Evolutionary conservation across 2,329 filamentous ascomycete genomes (phyloP).

Genomic region (Ascochyta clinopodiicola): DNA sequence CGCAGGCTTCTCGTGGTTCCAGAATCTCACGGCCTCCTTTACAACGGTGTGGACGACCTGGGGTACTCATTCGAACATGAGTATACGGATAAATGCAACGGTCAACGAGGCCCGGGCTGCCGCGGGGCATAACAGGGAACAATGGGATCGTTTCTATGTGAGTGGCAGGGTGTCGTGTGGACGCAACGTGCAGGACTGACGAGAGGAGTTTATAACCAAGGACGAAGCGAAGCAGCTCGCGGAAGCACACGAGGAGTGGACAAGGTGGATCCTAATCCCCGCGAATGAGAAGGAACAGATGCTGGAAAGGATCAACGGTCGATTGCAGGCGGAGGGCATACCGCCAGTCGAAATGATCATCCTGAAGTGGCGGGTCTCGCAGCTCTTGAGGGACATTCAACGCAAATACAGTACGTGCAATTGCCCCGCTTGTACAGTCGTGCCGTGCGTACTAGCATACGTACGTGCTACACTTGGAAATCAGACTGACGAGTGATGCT

Average conservation of each 20-base stretch:
- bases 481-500: constrained; percentile 40
- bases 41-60: constrained; percentile 29
- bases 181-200: constrained; percentile 31
- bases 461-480: constrained; percentile 28
- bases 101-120: constrained; percentile 45
- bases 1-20: constrained; percentile 41
- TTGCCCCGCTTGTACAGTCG: constrained; percentile 27
- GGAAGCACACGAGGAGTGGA: constrained; percentile 47
- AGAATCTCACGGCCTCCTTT: constrained; percentile 36
- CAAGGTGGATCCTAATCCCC: constrained; percentile 47
- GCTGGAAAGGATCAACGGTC: constrained; percentile 44
- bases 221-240: constrained; percentile 47
- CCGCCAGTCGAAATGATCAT: constrained; percentile 48
- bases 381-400: constrained; percentile 46
- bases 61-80: constrained; percentile 38
- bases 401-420: constrained; percentile 46
- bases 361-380: constrained; percentile 47
- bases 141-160: constrained; percentile 49
- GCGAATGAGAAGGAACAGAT: constrained; percentile 47
- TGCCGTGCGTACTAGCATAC: constrained; percentile 23
- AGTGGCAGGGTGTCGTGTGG: constrained; percentile 25
- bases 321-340: constrained; percentile 44
- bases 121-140: constrained; percentile 46
- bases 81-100: constrained; percentile 48
- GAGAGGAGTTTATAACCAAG: constrained; percentile 45